Conservation (phyloP, 2,329 filamentous ascomycete species). For the Colletotrichum sp. region DNA sequence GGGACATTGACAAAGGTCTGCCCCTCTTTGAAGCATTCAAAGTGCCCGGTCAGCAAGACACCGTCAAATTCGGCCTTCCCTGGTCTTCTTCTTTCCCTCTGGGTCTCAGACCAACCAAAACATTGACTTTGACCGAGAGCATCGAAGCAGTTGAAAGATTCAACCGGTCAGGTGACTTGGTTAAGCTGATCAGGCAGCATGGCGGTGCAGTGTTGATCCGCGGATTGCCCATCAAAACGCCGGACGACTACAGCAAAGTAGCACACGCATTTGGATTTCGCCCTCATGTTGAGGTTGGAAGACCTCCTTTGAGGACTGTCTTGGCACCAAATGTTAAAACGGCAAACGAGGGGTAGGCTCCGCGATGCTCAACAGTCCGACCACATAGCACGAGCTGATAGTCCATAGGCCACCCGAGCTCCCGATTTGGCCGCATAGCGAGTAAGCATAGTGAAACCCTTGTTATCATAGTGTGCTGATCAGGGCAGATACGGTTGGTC, state of each 20-base stretch:
- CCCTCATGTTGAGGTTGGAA: conserved; percentile 37
- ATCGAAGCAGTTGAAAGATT: conserved; percentile 22
- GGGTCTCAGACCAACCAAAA: conserved; percentile 19
- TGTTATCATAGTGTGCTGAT: neutral
- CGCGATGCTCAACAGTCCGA: neutral
- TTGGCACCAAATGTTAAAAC: conserved; percentile 40
- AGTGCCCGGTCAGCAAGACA: conserved; percentile 28
- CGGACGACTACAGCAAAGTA: conserved; percentile 37
- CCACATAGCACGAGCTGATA: neutral
- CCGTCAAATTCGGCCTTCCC: conserved; percentile 22
- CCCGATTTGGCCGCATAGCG: conserved; percentile 43
- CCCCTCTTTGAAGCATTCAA: conserved; percentile 16
- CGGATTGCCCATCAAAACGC: conserved; percentile 33
- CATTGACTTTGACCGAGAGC: conserved; percentile 6
- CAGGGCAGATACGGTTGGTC: conserved; percentile 35
- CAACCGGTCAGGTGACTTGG: conserved; percentile 29
- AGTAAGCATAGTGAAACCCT: conserved; percentile 6
- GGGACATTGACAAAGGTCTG: too few species aligned
- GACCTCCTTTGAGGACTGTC: conserved; percentile 35
- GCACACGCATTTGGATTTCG: conserved; percentile 39
- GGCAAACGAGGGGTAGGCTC: conserved; percentile 36
- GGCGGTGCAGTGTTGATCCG: conserved; percentile 38
- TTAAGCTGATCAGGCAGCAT: conserved; percentile 29
- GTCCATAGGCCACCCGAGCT: conserved; percentile 32
- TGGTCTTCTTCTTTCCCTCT: conserved; percentile 28